phyloP scores from a whole-genome alignment of 345 rosid genomes.

The Boechera stricta region DNA sequence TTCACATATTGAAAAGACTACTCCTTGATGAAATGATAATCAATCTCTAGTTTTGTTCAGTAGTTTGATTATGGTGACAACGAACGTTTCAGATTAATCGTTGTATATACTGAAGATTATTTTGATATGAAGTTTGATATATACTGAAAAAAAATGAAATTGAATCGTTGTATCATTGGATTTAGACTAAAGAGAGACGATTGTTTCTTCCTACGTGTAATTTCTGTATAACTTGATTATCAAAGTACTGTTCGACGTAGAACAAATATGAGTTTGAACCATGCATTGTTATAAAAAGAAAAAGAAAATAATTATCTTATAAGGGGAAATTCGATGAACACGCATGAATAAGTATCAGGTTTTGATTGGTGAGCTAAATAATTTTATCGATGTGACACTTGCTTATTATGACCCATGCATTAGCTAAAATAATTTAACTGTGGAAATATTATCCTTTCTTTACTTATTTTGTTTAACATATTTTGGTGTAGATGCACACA shows the following conservation, averaged over 20 bases:
- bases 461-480: slow-evolving; percentile 24
- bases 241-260: slow-evolving; percentile 4
- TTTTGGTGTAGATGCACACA: slow-evolving; percentile 9
- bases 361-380: slow-evolving; percentile 42
- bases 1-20: slow-evolving; percentile 34
- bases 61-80: background rate
- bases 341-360: slow-evolving; percentile 36
- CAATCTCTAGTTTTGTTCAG: background rate
- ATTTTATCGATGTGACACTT: slow-evolving; percentile 42
- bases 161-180: slow-evolving; percentile 16
- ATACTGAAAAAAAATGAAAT: background rate
- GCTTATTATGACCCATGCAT: slow-evolving; percentile 32
- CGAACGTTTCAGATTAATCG: background rate
- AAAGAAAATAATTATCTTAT: background rate
- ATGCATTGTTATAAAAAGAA: slow-evolving; percentile 10
- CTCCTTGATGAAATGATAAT: slow-evolving; percentile 16
- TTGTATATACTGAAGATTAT: background rate
- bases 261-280: slow-evolving; percentile 28
- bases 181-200: background rate
- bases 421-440: slow-evolving; percentile 2
- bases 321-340: slow-evolving; percentile 23
- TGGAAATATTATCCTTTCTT: slow-evolving; percentile 16
- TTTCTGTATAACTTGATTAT: slow-evolving; percentile 8
- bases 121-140: background rate
- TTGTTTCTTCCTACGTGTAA: background rate